A percentile compares a stretch with the other conserved stretches of the same genome.
phyloP scores from a whole-genome alignment of 1,139 yeast species.

The Pichia cactophila region DNA sequence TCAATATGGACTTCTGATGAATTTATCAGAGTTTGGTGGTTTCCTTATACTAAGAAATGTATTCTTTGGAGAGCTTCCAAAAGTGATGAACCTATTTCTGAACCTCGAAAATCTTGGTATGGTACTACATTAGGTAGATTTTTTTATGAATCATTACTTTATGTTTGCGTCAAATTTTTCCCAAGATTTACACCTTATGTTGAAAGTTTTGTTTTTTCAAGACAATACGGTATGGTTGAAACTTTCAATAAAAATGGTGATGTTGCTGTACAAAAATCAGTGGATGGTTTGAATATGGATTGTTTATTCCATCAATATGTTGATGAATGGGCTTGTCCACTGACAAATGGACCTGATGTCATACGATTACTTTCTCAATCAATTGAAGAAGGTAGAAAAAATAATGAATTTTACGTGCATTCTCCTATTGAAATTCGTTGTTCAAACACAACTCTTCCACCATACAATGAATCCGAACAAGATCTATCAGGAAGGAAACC shows the following conservation, averaged over 20 bases:
- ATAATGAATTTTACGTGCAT: slow-evolving; percentile 71
- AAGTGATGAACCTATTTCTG: slow-evolving; percentile 53
- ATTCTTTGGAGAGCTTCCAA: slow-evolving; percentile 86
- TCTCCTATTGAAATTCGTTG: slow-evolving; percentile 95
- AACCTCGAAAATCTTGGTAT: slow-evolving; percentile 74
- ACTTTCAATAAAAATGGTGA: slow-evolving; percentile 62
- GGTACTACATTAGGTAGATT: slow-evolving; percentile 72
- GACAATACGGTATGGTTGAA: slow-evolving; percentile 75
- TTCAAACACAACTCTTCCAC: slow-evolving; percentile 60
- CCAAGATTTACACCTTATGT: slow-evolving; percentile 78
- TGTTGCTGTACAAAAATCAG: slow-evolving; percentile 69
- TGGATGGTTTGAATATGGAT: slow-evolving; percentile 90
- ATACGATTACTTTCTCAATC: slow-evolving; percentile 55
- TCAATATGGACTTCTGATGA: slow-evolving; percentile 84
- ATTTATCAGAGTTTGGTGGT: slow-evolving; percentile 95
- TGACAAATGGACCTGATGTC: slow-evolving; percentile 66
- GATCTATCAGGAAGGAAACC: slow-evolving; percentile 33
- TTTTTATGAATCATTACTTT: slow-evolving; percentile 70
- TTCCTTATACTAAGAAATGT: slow-evolving; percentile 82
- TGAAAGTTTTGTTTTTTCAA: slow-evolving; percentile 74
- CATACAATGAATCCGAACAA: slow-evolving; percentile 21
- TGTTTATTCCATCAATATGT: slow-evolving; percentile 92
- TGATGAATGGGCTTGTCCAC: slow-evolving; percentile 93
- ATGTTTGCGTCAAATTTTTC: slow-evolving; percentile 65
- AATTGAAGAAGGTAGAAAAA: slow-evolving; percentile 52